Conservation (phyloP, 116 monocot genomes). For the Phalaenopsis hybrid region DNA sequence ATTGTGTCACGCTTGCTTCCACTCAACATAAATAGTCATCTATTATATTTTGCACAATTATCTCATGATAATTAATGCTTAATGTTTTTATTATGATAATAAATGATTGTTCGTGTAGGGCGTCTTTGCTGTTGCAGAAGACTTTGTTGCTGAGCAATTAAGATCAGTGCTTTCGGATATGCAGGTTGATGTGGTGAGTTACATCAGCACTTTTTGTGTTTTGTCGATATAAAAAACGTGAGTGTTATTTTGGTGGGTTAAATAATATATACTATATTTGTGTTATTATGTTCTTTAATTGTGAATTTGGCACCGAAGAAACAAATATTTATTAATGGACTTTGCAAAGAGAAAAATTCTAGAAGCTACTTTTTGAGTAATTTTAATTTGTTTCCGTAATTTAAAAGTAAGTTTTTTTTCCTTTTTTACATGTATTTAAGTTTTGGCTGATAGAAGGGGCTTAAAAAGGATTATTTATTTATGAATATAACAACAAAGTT, state of each 20-base stretch:
- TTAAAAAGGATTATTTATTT: not conserved
- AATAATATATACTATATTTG: not conserved
- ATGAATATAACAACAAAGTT: not conserved
- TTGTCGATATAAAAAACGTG: not conserved
- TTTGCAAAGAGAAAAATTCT: not conserved
- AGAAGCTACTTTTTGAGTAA: not conserved
- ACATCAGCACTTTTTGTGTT: not conserved
- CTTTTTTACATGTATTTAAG: not conserved
- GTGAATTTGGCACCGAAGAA: not conserved
- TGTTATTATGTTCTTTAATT: not conserved
- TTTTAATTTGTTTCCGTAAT: not conserved
- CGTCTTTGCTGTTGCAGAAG: conserved; percentile 56
- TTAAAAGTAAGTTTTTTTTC: not conserved
- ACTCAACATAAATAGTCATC: not conserved
- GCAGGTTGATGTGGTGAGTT: conserved; percentile 83
- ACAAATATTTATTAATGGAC: not conserved
- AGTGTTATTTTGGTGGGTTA: too few relatives aligned
- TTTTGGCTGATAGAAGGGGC: not conserved
- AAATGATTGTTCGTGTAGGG: conserved; percentile 26
- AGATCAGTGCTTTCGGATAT: conserved; percentile 91
- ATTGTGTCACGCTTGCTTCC: not conserved
- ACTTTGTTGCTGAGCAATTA: conserved; percentile 68
- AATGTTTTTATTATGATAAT: not conserved
- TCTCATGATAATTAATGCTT: not conserved
- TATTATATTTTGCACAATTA: not conserved